Evolutionary conservation across 768 basidiomycete species (phyloP), one percentile per base, ranked within the genome.

Genomic region (Clathrus columnatus): DNA sequence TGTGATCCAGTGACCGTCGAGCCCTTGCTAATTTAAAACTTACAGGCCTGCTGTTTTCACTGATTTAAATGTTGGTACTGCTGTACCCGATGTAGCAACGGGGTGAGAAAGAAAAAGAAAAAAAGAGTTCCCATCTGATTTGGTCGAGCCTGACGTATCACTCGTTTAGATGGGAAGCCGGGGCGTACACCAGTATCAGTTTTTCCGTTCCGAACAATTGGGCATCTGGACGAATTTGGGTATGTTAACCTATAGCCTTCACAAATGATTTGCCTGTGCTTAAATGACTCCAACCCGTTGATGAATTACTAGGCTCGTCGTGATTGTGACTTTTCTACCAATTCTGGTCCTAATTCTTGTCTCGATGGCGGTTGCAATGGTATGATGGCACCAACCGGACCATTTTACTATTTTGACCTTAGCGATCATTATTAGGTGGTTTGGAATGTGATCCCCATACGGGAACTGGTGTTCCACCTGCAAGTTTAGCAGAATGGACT

Each of bases 401-500:
- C 29, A 42, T 10, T 1, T n/a, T 42, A 17, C 17, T 21, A 17
- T 53, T 17, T 36, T 53, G 5, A 28, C 45, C 16, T 6, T 24
- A 16, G 29, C 24, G 16, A 16, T 18, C 32, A 57, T 56, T 16
- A 61, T 53, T 51, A 60, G 58, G 46, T 52, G 73, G 73, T 36
- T 62, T 74, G 0, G 48, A 63, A 20, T 74, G 72, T 51, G 68
- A 72, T 58, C 57, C 65, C 11, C 54, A 61, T 58, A 68, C 65
- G 14, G 73, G 73, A 5, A 74, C 73, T 0, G 82, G 81, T 49
- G 75, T 82, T n/a, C 83, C 84, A 28, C 86, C 86, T 43, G 84
- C 80, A 10, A 76, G 78, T 4, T 69, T 87, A 32, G 85, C 85
- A 1, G 84, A 87, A 61, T 86, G 78, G 70, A 85, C 81, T n/a